Conservation (phyloP, 2,329 filamentous ascomycete genomes). For the Botrytis fragariae region DNA sequence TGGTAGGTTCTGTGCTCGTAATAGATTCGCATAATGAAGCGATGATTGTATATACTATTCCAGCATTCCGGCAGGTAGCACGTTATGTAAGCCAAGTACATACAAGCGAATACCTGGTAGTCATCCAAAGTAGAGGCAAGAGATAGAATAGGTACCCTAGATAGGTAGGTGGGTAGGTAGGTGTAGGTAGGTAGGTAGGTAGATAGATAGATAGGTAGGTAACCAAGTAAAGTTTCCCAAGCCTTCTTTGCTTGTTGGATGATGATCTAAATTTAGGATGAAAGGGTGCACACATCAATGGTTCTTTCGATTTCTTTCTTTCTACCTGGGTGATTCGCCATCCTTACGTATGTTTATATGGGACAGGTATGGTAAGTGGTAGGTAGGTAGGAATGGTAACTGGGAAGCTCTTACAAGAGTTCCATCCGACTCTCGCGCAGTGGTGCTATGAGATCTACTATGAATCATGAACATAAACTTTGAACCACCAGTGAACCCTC, state of each 20-base stretch:
- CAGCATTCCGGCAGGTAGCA: neutral
- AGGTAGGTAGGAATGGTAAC: neutral
- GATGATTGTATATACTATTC: neutral
- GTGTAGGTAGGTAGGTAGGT: too few species aligned
- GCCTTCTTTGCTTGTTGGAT: neutral
- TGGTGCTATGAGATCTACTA: too few species aligned
- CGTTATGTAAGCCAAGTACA: neutral
- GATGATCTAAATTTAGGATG: neutral
- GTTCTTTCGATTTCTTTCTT: neutral
- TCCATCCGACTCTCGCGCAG: neutral
- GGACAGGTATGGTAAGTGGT: neutral
- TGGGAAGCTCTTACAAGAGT: neutral
- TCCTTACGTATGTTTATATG: neutral
- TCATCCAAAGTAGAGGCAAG: neutral
- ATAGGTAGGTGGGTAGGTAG: too few species aligned
- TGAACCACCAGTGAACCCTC: too few species aligned
- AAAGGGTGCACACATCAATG: neutral
- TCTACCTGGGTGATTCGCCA: neutral
- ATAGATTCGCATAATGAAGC: neutral
- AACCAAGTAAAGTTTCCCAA: neutral
- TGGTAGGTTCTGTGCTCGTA: neutral
- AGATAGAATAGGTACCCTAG: too few species aligned
- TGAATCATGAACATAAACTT: neutral
- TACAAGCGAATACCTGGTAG: neutral
- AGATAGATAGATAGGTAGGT: too few species aligned